phyloP scores from a whole-genome alignment of 2,329 filamentous ascomycete genomes.

The Lachnum nothofagi region DNA sequence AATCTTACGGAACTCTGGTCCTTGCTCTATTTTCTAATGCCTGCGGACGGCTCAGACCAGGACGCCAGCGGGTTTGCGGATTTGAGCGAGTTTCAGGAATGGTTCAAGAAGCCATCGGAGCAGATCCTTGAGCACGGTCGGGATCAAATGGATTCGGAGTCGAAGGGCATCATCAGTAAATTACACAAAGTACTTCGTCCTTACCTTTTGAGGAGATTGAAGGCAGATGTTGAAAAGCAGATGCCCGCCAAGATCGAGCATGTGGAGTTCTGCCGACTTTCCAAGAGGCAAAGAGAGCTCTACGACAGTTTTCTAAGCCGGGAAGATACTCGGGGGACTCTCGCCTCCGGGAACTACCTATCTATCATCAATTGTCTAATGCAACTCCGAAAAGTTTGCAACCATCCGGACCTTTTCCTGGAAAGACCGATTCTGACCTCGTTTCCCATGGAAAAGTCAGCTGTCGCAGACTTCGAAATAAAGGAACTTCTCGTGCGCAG shows the following conservation, averaged over 20 bases:
- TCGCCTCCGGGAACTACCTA: conserved; percentile 90
- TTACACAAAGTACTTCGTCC: conserved; percentile 90
- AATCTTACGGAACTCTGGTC: conserved; percentile 97
- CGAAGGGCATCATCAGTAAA: conserved; percentile 84
- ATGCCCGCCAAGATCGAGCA: conserved; percentile 98
- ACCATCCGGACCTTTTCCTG: conserved; percentile 94
- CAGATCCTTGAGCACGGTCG: conserved; percentile 93
- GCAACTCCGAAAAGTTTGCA: conserved; percentile 96
- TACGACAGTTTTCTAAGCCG: conserved; percentile 95
- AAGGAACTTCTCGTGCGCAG: conserved; percentile 67
- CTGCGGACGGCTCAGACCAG: conserved; percentile 66
- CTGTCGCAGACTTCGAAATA: conserved; percentile 66
- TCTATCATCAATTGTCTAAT: conserved; percentile 98
- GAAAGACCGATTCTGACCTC: conserved; percentile 95
- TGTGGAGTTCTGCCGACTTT: conserved; percentile 90
- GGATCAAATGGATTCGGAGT: conserved; percentile 90
- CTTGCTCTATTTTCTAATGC: conserved; percentile 91
- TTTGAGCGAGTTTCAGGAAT: conserved; percentile 91
- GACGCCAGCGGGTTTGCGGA: conserved; percentile 88
- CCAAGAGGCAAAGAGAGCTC: conserved; percentile 88
- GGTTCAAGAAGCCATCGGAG: conserved; percentile 91
- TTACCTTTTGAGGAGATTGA: conserved; percentile 83
- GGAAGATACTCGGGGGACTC: conserved; percentile 79
- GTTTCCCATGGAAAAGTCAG: conserved; percentile 81
- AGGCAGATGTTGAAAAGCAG: conserved; percentile 97